phyloP scores from a whole-genome alignment of 345 rosid genomes.

The Leavenworthia alabamica region DNA sequence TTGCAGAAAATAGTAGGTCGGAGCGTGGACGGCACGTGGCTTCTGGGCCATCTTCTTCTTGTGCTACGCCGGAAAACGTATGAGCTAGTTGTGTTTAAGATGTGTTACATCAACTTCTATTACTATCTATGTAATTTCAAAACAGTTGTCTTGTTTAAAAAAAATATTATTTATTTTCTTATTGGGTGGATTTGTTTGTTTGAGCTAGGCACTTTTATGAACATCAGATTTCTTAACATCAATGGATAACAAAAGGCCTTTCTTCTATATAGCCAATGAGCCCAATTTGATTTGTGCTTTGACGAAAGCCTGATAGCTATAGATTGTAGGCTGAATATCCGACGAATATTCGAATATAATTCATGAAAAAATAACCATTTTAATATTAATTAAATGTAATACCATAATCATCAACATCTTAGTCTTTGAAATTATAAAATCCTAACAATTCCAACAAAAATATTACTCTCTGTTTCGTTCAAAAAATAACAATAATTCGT shows the following conservation, averaged over 20 bases:
- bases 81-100: too few relatives aligned
- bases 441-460: slow-evolving; percentile 21
- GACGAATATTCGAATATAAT: background rate
- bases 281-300: background rate
- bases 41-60: slow-evolving; percentile 41
- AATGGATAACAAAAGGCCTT: background rate
- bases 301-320: background rate
- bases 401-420: slow-evolving; percentile 18
- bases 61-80: slow-evolving; percentile 41
- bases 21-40: slow-evolving; percentile 61
- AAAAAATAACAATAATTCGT: background rate
- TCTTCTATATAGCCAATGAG: background rate
- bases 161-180: background rate
- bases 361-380: background rate
- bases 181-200: background rate
- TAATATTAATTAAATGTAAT: background rate
- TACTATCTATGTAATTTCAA: too few relatives aligned
- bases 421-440: background rate
- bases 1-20: slow-evolving; percentile 63
- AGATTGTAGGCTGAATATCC: too few relatives aligned
- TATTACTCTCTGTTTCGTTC: slow-evolving; percentile 9
- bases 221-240: too few relatives aligned
- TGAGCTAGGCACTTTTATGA: background rate
- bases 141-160: too few relatives aligned
- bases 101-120: background rate